phyloP scores from a whole-genome alignment of 2,329 filamentous ascomycete genomes.

The Aspergillus pseudoglaucus region DNA sequence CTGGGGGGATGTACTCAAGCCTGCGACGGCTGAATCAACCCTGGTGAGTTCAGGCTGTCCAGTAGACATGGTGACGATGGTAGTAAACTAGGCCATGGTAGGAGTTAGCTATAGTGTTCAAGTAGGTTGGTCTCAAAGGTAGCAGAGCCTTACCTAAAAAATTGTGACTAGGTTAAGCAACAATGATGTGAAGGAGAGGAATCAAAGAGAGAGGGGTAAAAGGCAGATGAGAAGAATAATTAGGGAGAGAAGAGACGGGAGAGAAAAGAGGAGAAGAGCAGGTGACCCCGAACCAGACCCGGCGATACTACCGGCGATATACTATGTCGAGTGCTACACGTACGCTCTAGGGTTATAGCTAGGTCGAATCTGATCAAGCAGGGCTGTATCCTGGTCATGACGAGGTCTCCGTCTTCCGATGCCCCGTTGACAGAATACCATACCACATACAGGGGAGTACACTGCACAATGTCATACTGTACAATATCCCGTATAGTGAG shows the following conservation, averaged over 20 bases:
- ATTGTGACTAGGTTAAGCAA: conserved; percentile 2
- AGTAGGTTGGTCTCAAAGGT: conserved; percentile 1
- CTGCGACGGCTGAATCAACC: conserved; percentile 86
- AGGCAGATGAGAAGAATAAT: conserved; percentile 1
- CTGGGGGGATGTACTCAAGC: conserved; percentile 61
- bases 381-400: too few relatives aligned
- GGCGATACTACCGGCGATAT: too few relatives aligned
- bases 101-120: not conserved
- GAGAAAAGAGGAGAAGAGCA: conserved; percentile 16
- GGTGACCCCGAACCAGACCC: conserved; percentile 19
- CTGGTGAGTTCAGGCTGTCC: conserved; percentile 58
- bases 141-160: conserved; percentile 7
- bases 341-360: too few relatives aligned
- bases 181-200: conserved; percentile 6
- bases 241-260: conserved; percentile 5
- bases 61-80: conserved; percentile 45
- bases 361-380: too few relatives aligned
- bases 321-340: too few relatives aligned
- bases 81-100: not conserved
- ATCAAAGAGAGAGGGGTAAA: conserved; percentile 1
- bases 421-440: too few relatives aligned
- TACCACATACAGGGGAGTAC: too few relatives aligned
- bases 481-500: too few relatives aligned
- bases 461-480: too few relatives aligned
- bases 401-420: too few relatives aligned